Base-by-base conservation (phyloP, 2,329 filamentous ascomycete species). In the Mariannaea sp. region DNA sequence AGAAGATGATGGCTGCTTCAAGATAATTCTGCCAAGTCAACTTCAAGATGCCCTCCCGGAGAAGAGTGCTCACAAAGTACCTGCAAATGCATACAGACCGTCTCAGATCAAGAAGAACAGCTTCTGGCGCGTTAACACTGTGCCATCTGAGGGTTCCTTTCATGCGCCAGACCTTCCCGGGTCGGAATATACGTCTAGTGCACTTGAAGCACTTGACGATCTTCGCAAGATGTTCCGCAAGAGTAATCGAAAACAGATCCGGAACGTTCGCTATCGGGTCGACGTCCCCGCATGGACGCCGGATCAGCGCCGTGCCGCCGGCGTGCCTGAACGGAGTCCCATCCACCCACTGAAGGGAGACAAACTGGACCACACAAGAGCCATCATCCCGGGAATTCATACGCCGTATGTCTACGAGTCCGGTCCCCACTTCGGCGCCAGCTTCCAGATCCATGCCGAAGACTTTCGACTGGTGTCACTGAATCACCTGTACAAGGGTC, bases 381-480 rank as follows among this genome's bases (percentile, higher is more conserved):
- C 71, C 43, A 65, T 73, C 27, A 73, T 74, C 5, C 72, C 72
- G 1, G 72, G 72, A 33, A 73, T 74, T 9, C 72, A 74, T 47
- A 74, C 72, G 2, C 72, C 72, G 2, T 74, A 74, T 44, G 72
- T 74, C 3, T 74, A 74, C 52, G 72, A 74, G 53, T 74, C 72
- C 13, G 72, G 69, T 0, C 65, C 71, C 20, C 52, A 70, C 47
- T 74, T 74, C 41, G 72, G 72, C 5, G 72, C 72, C 7, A 73
- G 70, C 5, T 74, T 74, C 27, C 72, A 74, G 53, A 69, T 74
- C 14, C 72, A 74, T 26, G 72, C 72, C n/a, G 72, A 74, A 48
- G 72, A 74, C 40, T 74, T 71, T 27, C 69, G 72, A 7, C 64
- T 74, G 8, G 67, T 71, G 5, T 74, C 72, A 0, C 61, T 74